Percentiles rank a stretch among this genome's conserved stretches.
Evolutionary conservation across 179 eudicot genomes (phyloP).

Genomic region (Spinacia oleracea): DNA sequence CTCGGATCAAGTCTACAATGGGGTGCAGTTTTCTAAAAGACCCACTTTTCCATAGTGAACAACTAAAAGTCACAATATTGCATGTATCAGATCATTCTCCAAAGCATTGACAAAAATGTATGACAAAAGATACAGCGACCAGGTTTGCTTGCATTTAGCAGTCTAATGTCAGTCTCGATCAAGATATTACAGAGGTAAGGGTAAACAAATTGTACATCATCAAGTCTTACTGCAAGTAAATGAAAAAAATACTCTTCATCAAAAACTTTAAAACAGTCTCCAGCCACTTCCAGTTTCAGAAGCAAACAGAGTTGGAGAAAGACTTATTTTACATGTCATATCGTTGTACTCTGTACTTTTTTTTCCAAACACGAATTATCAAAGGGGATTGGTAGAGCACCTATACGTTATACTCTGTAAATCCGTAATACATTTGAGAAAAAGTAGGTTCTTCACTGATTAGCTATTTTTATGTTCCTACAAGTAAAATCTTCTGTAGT

Average conservation of each 20-base stretch:
- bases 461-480: not conserved
- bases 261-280: not conserved
- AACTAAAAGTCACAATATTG: not conserved
- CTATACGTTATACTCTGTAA: too few species aligned
- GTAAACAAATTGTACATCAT: not conserved
- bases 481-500: not conserved
- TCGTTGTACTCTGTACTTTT: not conserved
- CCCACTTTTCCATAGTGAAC: not conserved
- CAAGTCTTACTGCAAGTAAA: not conserved
- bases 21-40: not conserved
- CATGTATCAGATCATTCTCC: not conserved
- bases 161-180: not conserved
- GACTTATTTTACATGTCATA: not conserved
- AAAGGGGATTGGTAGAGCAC: not conserved
- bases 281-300: not conserved
- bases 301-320: not conserved
- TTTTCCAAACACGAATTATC: not conserved
- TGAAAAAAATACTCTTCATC: not conserved
- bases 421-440: not conserved
- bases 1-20: not conserved
- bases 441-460: not conserved
- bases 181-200: not conserved
- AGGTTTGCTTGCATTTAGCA: not conserved
- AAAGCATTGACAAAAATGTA: not conserved
- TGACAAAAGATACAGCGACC: not conserved